Evolutionary conservation across 176 grass and related monocot species (phyloP).

Genomic region (Ananas comosus): DNA sequence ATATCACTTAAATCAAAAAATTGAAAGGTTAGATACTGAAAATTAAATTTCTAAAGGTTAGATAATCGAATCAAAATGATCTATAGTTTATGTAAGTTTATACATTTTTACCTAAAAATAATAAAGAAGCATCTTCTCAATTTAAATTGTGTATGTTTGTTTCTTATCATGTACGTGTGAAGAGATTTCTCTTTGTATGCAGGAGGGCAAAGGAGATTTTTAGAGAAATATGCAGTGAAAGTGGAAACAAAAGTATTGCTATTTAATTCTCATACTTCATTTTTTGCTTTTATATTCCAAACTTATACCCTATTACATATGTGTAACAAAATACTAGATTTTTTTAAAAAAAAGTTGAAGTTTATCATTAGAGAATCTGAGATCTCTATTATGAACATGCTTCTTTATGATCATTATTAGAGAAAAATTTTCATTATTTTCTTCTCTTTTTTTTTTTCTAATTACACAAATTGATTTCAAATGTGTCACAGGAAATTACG

Average conservation of each 20-base stretch:
- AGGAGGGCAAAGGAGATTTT: constrained; percentile 22
- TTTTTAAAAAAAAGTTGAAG: too few relatives aligned
- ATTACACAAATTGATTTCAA: neutral
- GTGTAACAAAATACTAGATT: too few relatives aligned
- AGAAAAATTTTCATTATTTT: neutral
- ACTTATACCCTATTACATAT: neutral
- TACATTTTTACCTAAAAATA: too few relatives aligned
- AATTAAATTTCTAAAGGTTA: too few relatives aligned
- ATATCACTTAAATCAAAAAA: too few relatives aligned
- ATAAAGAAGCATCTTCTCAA: too few relatives aligned
- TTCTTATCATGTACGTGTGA: neutral
- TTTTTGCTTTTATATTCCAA: neutral
- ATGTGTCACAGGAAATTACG: constrained; percentile 14
- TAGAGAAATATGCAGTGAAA: constrained; percentile 13
- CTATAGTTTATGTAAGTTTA: too few relatives aligned
- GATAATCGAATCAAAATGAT: too few relatives aligned
- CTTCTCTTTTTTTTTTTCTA: neutral
- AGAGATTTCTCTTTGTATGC: constrained; percentile 4
- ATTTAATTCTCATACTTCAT: neutral
- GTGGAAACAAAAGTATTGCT: constrained; percentile 19
- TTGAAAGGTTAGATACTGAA: too few relatives aligned
- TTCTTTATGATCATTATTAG: too few relatives aligned
- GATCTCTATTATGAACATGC: too few relatives aligned
- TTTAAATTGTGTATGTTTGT: neutral
- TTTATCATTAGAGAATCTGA: too few relatives aligned